These are phyloP conservation scores for Thymus quinquecostatus DNA, from an alignment of 257 asterid genomes.

Conservation along the genomic window DNA sequence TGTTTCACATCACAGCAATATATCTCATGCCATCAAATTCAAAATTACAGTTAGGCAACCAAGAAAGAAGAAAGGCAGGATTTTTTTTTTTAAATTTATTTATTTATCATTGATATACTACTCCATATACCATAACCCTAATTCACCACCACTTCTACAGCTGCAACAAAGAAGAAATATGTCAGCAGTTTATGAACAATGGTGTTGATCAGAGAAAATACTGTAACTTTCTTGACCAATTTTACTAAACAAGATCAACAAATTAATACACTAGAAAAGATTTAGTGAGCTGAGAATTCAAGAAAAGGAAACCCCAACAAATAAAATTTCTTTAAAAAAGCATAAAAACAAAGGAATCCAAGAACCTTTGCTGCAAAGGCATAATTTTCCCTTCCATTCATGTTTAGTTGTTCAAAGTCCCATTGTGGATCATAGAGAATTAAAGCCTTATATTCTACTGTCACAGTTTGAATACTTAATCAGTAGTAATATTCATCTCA, in stretches of 20 bases:
- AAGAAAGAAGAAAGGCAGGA: background rate
- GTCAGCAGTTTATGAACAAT: background rate
- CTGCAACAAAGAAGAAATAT: background rate
- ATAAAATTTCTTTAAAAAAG: background rate
- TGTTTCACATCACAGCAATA: background rate
- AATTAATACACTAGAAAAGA: background rate
- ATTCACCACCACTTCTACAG: background rate
- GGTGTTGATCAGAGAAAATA: background rate
- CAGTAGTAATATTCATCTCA: slow-evolving; percentile 28
- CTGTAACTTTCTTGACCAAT: background rate
- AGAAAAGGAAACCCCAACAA: slow-evolving; percentile 19
- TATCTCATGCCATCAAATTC: background rate
- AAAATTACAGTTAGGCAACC: background rate
- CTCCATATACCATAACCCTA: slow-evolving; percentile 10
- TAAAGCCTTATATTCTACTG: slow-evolving; percentile 24
- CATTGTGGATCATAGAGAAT: background rate
- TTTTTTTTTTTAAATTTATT: background rate
- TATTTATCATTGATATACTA: background rate
- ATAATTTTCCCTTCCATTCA: background rate
- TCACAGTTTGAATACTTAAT: slow-evolving; percentile 28
- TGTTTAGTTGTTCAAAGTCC: too few relatives aligned
- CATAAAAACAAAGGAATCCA: background rate
- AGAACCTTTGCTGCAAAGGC: background rate
- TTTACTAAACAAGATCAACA: background rate
- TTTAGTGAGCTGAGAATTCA: background rate